These are phyloP conservation scores for Thuidium tamariscinum DNA, from an alignment of 225 moss, liverwort and hornwort genomes.

Conservation along the genomic window DNA sequence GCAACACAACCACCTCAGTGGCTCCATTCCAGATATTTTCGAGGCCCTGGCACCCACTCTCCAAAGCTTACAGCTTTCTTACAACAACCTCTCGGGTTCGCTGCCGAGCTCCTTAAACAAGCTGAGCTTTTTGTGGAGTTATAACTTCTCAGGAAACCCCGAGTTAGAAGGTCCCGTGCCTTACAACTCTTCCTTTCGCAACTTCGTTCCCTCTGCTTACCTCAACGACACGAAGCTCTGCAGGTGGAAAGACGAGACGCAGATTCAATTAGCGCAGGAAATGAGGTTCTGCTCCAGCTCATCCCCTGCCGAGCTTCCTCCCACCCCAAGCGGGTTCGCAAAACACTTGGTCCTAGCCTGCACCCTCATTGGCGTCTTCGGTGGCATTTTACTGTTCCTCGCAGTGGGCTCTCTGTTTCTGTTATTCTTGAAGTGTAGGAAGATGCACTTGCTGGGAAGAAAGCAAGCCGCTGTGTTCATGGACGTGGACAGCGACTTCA, in stretches of 20 bases:
- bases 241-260: slow-evolving; percentile 2
- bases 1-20: slow-evolving; percentile 18
- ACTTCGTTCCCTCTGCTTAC: slow-evolving; percentile 8
- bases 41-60: slow-evolving; percentile 16
- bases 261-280: background rate
- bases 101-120: slow-evolving; percentile 22
- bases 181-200: slow-evolving; percentile 11
- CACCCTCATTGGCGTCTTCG: slow-evolving; percentile 21
- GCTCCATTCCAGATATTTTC: slow-evolving; percentile 18
- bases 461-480: slow-evolving; percentile 11
- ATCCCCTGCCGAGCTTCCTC: background rate
- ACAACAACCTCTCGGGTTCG: slow-evolving; percentile 17
- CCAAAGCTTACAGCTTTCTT: slow-evolving; percentile 21
- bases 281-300: background rate
- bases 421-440: background rate
- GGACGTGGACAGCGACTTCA: slow-evolving; percentile 3
- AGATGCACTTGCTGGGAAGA: background rate
- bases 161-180: slow-evolving; percentile 14
- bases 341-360: slow-evolving; percentile 7
- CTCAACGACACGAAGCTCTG: slow-evolving; percentile 12
- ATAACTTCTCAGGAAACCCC: slow-evolving; percentile 26
- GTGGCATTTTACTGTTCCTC: slow-evolving; percentile 9
- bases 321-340: background rate
- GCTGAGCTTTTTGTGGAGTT: slow-evolving; percentile 10
- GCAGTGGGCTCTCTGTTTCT: slow-evolving; percentile 8